Conservation (phyloP, 352 stramenopile species). For the Phytophthora kernoviae region DNA sequence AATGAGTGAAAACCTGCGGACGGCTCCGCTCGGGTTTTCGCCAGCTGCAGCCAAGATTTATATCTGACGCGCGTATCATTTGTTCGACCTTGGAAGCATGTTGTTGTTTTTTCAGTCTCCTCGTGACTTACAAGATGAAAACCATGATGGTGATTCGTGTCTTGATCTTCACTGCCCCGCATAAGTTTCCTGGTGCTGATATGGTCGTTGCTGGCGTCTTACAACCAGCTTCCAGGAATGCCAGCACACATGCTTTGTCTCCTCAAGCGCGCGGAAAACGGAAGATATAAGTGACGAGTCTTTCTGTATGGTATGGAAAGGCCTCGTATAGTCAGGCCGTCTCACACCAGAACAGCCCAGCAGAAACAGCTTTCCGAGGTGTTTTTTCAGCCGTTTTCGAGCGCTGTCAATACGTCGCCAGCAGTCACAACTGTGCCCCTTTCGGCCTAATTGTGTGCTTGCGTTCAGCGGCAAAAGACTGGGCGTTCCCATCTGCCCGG, state of each 20-base stretch:
- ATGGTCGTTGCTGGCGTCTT: slow-evolving; percentile 14
- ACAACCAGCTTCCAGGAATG: slow-evolving; percentile 13
- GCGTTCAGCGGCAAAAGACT: slow-evolving; percentile 16
- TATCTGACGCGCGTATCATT: slow-evolving; percentile 31
- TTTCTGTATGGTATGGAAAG: background rate
- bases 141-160: background rate
- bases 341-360: too few species aligned
- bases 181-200: slow-evolving; percentile 2
- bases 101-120: background rate
- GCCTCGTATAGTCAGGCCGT: too few species aligned
- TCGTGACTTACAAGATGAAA: slow-evolving; percentile 10
- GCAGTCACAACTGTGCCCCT: too few species aligned
- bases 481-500: slow-evolving; percentile 8
- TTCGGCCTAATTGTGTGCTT: slow-evolving; percentile 6
- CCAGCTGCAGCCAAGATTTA: slow-evolving; percentile 11
- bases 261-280: slow-evolving; percentile 18
- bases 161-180: too few species aligned
- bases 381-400: slow-evolving; percentile 19
- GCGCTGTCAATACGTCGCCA: too few species aligned
- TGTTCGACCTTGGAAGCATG: slow-evolving; percentile 32
- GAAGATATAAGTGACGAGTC: slow-evolving; percentile 13
- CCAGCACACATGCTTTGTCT: background rate
- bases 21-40: slow-evolving; percentile 7
- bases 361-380: too few species aligned
- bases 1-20: too few species aligned